phyloP scores from a whole-genome alignment of 164 flowering plant species.

The grape (Vitis vinifera) region DNA sequence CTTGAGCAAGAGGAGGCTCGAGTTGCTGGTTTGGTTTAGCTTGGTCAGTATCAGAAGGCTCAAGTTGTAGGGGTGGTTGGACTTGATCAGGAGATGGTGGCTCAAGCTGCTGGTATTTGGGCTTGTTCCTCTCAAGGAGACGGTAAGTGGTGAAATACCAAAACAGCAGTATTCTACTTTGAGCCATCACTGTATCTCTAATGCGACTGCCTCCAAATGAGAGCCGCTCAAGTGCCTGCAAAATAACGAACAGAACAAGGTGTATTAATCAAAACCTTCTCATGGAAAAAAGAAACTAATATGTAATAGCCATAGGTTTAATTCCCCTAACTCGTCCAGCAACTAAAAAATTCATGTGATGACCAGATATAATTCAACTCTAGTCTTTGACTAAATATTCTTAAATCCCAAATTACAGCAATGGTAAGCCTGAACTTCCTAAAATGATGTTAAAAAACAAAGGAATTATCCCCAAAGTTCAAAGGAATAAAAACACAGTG shows the following conservation, averaged over 20 bases:
- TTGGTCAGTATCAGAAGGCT: conserved; percentile 16
- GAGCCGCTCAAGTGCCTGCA: conserved; percentile 84
- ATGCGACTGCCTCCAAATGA: conserved; percentile 77
- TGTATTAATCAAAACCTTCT: background rate
- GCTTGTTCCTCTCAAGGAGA: conserved; percentile 82
- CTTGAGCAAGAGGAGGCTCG: conserved; percentile 26
- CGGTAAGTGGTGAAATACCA: conserved; percentile 91
- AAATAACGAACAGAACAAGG: background rate
- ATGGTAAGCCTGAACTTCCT: too few relatives aligned
- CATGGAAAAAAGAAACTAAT: background rate
- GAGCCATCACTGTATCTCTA: conserved; percentile 73
- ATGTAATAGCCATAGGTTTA: too few relatives aligned
- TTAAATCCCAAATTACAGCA: too few relatives aligned
- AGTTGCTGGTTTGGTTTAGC: conserved; percentile 7
- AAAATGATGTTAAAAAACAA: too few relatives aligned
- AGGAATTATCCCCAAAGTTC: too few relatives aligned
- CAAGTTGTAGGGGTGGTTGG: conserved; percentile 21
- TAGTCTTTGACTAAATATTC: too few relatives aligned
- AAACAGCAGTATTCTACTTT: conserved; percentile 78
- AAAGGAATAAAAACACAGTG: too few relatives aligned
- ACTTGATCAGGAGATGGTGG: conserved; percentile 36
- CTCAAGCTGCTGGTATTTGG: conserved; percentile 80
- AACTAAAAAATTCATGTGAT: too few relatives aligned
- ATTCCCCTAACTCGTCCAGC: too few relatives aligned
- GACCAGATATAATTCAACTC: too few relatives aligned